Evolutionary conservation across 495 filamentous ascomycete species (phyloP).

Genomic region (Symbiotaphrina buchneri): DNA sequence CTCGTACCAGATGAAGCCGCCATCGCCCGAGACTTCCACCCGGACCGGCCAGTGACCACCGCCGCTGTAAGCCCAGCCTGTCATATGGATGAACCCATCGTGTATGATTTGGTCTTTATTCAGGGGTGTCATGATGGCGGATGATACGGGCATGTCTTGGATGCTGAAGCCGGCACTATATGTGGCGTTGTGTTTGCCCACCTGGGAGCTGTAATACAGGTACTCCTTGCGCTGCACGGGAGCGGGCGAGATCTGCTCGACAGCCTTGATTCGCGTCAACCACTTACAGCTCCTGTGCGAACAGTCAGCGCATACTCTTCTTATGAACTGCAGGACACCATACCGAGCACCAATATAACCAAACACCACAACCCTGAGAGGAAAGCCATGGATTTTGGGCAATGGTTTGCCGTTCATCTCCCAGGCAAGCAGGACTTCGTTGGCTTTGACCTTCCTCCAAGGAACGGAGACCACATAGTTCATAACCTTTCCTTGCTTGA

Average conservation of each 20-base stretch:
- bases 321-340: too few relatives aligned
- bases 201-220: conserved; percentile 21
- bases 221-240: conserved; percentile 23
- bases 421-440: conserved; percentile 46
- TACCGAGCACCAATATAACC: conserved; percentile 11
- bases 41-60: conserved; percentile 21
- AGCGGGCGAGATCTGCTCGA: conserved; percentile 16
- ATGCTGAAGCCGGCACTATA: conserved; percentile 17
- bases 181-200: conserved; percentile 14
- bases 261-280: conserved; percentile 18
- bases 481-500: conserved; percentile 32
- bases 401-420: conserved; percentile 49
- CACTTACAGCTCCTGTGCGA: conserved; percentile 22
- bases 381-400: conserved; percentile 40
- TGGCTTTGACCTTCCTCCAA: conserved; percentile 36
- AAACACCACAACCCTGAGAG: conserved; percentile 18
- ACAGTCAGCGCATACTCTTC: too few relatives aligned
- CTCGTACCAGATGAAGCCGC: conserved; percentile 18
- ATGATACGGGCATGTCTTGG: conserved; percentile 26
- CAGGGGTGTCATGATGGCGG: conserved; percentile 15
- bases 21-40: conserved; percentile 20
- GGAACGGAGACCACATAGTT: conserved; percentile 42
- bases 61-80: conserved; percentile 23
- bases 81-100: too few relatives aligned
- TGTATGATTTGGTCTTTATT: conserved; percentile 13